Evolutionary conservation across 1,284 basidiomycete species (phyloP), one percentile per base, ranked within the genome.

Genomic region (Tilletiaria anomala): DNA sequence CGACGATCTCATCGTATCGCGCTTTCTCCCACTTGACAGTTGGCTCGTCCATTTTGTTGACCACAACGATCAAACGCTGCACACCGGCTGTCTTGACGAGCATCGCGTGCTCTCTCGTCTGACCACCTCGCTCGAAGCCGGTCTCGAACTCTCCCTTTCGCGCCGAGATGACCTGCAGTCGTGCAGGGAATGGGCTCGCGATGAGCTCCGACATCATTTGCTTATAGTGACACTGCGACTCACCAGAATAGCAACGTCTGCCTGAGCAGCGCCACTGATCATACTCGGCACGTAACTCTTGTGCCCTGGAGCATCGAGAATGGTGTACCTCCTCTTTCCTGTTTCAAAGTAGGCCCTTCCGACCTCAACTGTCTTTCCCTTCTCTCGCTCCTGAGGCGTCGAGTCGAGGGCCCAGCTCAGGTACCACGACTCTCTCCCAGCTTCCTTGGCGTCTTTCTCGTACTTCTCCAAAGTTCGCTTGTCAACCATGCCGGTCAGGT

Each of bases 41-140:
- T 19, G 54, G 32, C 42, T 66, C 63, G 53, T 66, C 63, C 63
- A 66, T 66, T 56, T 66, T 66, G 53, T 66, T 66, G 37, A 66
- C 53, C 18, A 65, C 63, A 22, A 66, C 56, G 32, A 66, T 53
- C 22, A 66, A 45, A 15, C 55, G 57, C 52, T 65, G 63, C 21
- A 66, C 63, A 49, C 63, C 63, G 8, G 61, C 61, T 5, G 63
- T 66, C 54, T 65, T 65, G 50, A 65, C 61, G 15, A 66, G 52
- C 47, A 66, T 54, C 19, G 58, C 63, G 41, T 66, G 63, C 53
- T 66, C 63, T 16, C 63, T 55, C 38, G 63, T 66, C 53, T 66
- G 63, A 40, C 63, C 63, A 29, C 59, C 61, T 19, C 54, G 50
- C 47, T 62, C 61, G 42, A 66, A 65, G 19, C 63, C 63, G 3